Base-by-base conservation (phyloP, 768 basidiomycete species). In the Termitomyces sp. region DNA sequence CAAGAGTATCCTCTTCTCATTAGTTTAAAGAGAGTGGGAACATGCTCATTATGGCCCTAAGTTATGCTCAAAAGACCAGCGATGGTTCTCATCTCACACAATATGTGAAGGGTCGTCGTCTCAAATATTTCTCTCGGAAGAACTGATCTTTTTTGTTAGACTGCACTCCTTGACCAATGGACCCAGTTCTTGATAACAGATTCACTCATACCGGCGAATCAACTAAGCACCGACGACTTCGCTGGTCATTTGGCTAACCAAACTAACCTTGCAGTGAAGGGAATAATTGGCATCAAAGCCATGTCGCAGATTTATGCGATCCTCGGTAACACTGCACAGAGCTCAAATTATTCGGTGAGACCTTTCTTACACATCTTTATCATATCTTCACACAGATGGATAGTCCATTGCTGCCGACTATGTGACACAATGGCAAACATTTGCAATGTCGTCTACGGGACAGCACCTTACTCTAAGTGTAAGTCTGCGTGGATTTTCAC, bases 211-310 rank as follows among this genome's bases (percentile, higher is more conserved):
- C 85, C 83, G 1, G 75, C 77, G 16, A 74, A 80, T 62, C 84
- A 86, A 57, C 73, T 77, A 53, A 77, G 76, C 69, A 82, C 80
- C 78, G 83, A 84, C 61, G 77, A 80, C 63, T 83, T 83, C 63
- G 78, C 80, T 35, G 80, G 80, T 0, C 62, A 73, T 9, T 70
- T 83, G 28, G 78, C 76, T 7, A 87, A 88, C 64, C 84, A 86
- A 63, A 87, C 86, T 13, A 87, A 87, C 63, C 74, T 87, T 26
- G 86, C 86, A 6, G 82, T 88, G 69, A 89, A 88, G 64, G 87
- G 86, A 33, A 85, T 87, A 57, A 70, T 86, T 42, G 86, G 84
- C 12, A 85, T 88, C 66, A 71, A 79, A 58, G 82, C 82, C 8
- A 87, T 88, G 84, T 75, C 80, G 2, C 71, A 82, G 60, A 84